These are phyloP conservation scores for Populus alba DNA, from an alignment of 345 rosid species.

Conservation along the genomic window DNA sequence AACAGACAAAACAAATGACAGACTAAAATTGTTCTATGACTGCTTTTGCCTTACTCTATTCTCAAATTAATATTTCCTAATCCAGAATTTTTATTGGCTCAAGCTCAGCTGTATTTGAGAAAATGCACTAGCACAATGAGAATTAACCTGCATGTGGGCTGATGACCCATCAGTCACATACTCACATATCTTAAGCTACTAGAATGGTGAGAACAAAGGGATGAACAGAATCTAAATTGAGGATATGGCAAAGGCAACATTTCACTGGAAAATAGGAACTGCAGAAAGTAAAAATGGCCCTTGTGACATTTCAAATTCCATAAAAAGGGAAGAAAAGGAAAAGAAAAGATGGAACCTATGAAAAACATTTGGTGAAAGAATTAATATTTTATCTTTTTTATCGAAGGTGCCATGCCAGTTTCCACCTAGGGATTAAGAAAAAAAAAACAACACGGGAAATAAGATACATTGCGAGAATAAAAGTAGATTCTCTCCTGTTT, in stretches of 20 bases:
- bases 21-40: no score
- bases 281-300: constrained; percentile 1
- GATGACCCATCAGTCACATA: constrained; percentile 8
- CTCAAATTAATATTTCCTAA: not conserved
- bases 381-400: not conserved
- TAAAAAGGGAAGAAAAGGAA: not conserved
- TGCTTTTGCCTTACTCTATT: not conserved
- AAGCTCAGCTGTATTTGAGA: not conserved
- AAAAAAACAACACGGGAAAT: not conserved
- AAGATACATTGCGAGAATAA: not conserved
- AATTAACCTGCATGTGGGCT: constrained; percentile 13
- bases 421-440: not conserved
- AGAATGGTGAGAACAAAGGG: not conserved
- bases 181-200: not conserved
- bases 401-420: constrained; percentile 3
- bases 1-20: not conserved
- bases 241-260: constrained; percentile 6
- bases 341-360: constrained; percentile 3
- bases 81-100: not conserved
- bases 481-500: constrained; percentile 11
- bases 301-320: constrained; percentile 12
- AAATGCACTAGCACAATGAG: not conserved
- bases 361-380: not conserved
- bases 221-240: not conserved
- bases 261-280: not conserved